These are phyloP conservation scores for Auriscalpium vulgare DNA, from an alignment of 768 basidiomycete species.

Conservation along the genomic window DNA sequence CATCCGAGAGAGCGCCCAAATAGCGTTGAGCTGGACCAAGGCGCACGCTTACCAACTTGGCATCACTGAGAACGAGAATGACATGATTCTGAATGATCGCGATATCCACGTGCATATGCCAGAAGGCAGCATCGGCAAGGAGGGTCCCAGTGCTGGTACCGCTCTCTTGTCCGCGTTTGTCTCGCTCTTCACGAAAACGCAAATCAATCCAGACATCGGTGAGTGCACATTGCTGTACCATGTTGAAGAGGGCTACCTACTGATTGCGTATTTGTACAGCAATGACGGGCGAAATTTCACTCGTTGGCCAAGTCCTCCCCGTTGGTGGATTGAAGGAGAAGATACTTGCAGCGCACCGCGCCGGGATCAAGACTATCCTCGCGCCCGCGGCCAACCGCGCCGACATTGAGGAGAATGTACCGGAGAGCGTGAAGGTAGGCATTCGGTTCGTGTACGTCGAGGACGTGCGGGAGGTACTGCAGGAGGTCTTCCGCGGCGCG, in stretches of 20 bases:
- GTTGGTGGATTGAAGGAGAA: slow-evolving; percentile 96
- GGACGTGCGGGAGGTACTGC: slow-evolving; percentile 81
- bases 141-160: slow-evolving; percentile 94
- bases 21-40: slow-evolving; percentile 90
- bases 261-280: slow-evolving; percentile 36
- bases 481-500: slow-evolving; percentile 74
- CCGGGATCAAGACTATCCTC: slow-evolving; percentile 88
- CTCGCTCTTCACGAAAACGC: slow-evolving; percentile 80
- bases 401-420: slow-evolving; percentile 97
- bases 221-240: slow-evolving; percentile 19
- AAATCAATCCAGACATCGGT: slow-evolving; percentile 85
- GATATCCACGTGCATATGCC: slow-evolving; percentile 98
- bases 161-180: slow-evolving; percentile 90
- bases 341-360: slow-evolving; percentile 93
- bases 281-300: slow-evolving; percentile 97
- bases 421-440: slow-evolving; percentile 90
- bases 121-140: slow-evolving; percentile 87
- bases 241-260: not conserved
- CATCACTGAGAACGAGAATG: slow-evolving; percentile 62
- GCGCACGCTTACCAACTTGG: slow-evolving; percentile 84
- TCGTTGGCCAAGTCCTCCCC: slow-evolving; percentile 92
- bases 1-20: slow-evolving; percentile 93
- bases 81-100: slow-evolving; percentile 75
- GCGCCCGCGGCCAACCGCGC: slow-evolving; percentile 84
- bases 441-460: slow-evolving; percentile 95